Evolutionary conservation across 306 rosid species (phyloP).

Genomic region (Cotoneaster glaucophyllus): DNA sequence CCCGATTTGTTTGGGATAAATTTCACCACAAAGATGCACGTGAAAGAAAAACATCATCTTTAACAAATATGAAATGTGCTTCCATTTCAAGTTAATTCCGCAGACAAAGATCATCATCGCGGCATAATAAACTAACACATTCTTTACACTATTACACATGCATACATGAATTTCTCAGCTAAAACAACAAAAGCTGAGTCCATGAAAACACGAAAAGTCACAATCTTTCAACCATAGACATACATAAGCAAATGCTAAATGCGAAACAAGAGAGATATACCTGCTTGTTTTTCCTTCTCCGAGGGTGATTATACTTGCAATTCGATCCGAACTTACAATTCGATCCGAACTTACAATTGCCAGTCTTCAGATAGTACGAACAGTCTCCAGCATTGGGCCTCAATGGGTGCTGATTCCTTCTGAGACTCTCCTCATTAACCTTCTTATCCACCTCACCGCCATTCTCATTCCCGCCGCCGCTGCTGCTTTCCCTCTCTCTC

Average conservation of each 20-base stretch:
- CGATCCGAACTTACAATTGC: constrained; percentile 73
- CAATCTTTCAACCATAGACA: too few species aligned
- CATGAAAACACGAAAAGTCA: too few species aligned
- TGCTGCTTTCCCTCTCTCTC: constrained; percentile 23
- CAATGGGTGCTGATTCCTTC: constrained; percentile 47
- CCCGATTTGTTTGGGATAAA: too few species aligned
- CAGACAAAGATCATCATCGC: too few species aligned
- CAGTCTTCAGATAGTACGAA: constrained; percentile 62
- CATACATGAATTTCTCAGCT: too few species aligned
- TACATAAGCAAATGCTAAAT: too few species aligned
- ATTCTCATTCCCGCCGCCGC: constrained; percentile 32
- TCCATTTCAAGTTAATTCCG: too few species aligned
- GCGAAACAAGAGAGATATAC: constrained; percentile 6
- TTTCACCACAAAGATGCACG: background rate
- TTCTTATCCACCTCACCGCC: background rate
- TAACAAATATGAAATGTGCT: too few species aligned
- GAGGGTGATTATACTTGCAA: constrained; percentile 84
- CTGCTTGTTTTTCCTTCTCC: constrained; percentile 47
- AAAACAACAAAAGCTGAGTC: too few species aligned
- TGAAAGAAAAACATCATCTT: background rate
- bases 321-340: constrained; percentile 62
- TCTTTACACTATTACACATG: too few species aligned
- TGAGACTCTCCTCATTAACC: background rate
- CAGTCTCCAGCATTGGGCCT: constrained; percentile 88
- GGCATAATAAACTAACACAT: too few species aligned